These are phyloP conservation scores for Pecoramyces ruminantium DNA, from an alignment of 192 early-diverging fungal genomes.

Conservation along the genomic window DNA sequence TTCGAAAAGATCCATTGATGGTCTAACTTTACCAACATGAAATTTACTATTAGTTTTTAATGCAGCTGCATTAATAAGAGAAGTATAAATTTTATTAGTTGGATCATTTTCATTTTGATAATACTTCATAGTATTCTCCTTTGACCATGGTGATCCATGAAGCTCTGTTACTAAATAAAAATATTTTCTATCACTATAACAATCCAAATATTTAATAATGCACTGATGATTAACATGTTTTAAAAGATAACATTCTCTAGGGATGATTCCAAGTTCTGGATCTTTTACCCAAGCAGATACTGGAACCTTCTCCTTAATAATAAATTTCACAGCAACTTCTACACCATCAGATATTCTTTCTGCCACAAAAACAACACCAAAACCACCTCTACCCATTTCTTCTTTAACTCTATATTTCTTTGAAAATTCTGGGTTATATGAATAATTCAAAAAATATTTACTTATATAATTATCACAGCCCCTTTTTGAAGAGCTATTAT, in stretches of 20 bases:
- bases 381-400: slow-evolving; percentile 53
- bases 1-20: slow-evolving; percentile 54
- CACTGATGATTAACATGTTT: slow-evolving; percentile 35
- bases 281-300: slow-evolving; percentile 24
- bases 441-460: background rate
- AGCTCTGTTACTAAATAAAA: background rate
- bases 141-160: background rate
- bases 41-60: background rate
- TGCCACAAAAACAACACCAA: slow-evolving; percentile 48
- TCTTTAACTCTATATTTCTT: slow-evolving; percentile 20
- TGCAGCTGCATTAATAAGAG: background rate
- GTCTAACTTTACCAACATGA: slow-evolving; percentile 9
- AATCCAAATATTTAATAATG: slow-evolving; percentile 40
- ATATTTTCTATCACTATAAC: slow-evolving; percentile 6
- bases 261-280: slow-evolving; percentile 19
- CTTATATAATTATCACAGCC: background rate
- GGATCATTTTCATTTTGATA: background rate
- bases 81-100: background rate
- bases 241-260: slow-evolving; percentile 34
- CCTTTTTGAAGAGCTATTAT: background rate
- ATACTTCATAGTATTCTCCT: background rate
- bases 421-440: background rate
- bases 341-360: slow-evolving; percentile 19
- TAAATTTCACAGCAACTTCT: slow-evolving; percentile 63
- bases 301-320: slow-evolving; percentile 28